phyloP scores from a whole-genome alignment of 139 green algal species.

The Axilococcus clingmanii region DNA sequence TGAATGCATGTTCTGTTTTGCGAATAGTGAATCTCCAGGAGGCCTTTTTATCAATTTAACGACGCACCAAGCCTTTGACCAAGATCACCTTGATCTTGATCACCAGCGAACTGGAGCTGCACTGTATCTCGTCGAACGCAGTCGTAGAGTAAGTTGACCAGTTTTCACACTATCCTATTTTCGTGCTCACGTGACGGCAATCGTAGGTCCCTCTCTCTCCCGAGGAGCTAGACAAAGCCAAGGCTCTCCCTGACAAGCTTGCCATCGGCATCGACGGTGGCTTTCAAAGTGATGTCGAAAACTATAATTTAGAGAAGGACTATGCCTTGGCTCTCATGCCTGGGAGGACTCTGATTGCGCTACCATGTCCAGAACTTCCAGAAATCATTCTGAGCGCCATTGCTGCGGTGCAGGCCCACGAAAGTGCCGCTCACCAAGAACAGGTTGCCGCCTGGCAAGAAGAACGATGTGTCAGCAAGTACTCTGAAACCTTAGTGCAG shows the following conservation, averaged over 20 bases:
- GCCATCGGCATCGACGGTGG: slow-evolving; percentile 51
- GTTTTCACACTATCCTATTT: not conserved
- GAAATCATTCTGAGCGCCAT: slow-evolving; percentile 62
- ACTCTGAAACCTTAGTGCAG: slow-evolving; percentile 72
- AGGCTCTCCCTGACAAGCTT: slow-evolving; percentile 37
- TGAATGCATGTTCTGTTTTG: slow-evolving; percentile 86
- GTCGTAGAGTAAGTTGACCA: slow-evolving; percentile 31
- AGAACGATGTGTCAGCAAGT: slow-evolving; percentile 70
- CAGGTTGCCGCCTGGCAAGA: slow-evolving; percentile 65
- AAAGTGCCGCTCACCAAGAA: slow-evolving; percentile 44
- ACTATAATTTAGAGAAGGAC: slow-evolving; percentile 32
- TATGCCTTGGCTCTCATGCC: slow-evolving; percentile 35
- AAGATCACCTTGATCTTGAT: slow-evolving; percentile 65
- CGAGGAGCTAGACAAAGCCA: slow-evolving; percentile 21
- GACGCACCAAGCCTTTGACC: slow-evolving; percentile 60
- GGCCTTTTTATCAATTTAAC: slow-evolving; percentile 87
- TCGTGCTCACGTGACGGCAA: not conserved
- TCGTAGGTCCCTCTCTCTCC: slow-evolving; percentile 11
- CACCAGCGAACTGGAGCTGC: slow-evolving; percentile 42
- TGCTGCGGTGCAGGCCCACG: slow-evolving; percentile 50
- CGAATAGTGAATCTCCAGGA: slow-evolving; percentile 51
- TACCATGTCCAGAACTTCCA: slow-evolving; percentile 71
- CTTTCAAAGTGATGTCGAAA: slow-evolving; percentile 31
- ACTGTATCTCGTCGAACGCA: slow-evolving; percentile 78
- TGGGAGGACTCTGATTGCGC: slow-evolving; percentile 25